These are phyloP conservation scores for Suillus sp. DNA, from an alignment of 768 basidiomycete species.

Conservation along the genomic window DNA sequence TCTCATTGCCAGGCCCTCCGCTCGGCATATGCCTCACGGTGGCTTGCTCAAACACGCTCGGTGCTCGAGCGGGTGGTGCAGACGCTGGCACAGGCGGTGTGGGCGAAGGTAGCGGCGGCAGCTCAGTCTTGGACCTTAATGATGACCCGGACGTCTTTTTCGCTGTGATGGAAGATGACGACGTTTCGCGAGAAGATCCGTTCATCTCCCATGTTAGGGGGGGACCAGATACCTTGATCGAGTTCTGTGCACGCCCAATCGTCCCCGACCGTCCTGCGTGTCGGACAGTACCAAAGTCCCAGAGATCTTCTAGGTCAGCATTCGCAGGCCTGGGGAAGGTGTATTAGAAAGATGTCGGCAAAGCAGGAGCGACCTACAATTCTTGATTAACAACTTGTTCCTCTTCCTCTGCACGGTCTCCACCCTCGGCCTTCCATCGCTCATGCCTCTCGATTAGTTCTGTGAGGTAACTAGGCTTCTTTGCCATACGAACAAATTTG, in stretches of 20 bases:
- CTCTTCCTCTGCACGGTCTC: constrained; percentile 72
- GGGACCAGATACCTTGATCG: constrained; percentile 62
- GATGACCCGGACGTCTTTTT: constrained; percentile 43
- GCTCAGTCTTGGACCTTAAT: constrained; percentile 52
- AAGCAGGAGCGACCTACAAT: constrained; percentile 46
- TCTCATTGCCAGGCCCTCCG: constrained; percentile 25
- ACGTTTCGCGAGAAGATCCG: constrained; percentile 44
- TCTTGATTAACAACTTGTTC: constrained; percentile 64
- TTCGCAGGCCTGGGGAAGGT: constrained; percentile 45
- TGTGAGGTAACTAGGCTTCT: constrained; percentile 91
- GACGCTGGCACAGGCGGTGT: constrained; percentile 55
- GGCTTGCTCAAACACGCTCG: constrained; percentile 55
- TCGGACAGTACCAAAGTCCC: constrained; percentile 98
- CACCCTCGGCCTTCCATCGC: constrained; percentile 90
- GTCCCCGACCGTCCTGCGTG: constrained; percentile 63
- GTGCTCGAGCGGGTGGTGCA: constrained; percentile 36
- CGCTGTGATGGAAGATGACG: constrained; percentile 30
- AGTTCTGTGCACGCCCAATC: constrained; percentile 63
- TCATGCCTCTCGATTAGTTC: constrained; percentile 96
- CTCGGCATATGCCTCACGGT: constrained; percentile 65
- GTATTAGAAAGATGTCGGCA: constrained; percentile 11
- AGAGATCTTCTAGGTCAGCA: constrained; percentile 78
- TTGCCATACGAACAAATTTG: constrained; percentile 93
- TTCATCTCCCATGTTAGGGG: constrained; percentile 83
- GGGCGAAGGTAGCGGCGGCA: constrained; percentile 57